Base-by-base conservation (phyloP, 257 asterid genomes). In the Echium plantagineum region DNA sequence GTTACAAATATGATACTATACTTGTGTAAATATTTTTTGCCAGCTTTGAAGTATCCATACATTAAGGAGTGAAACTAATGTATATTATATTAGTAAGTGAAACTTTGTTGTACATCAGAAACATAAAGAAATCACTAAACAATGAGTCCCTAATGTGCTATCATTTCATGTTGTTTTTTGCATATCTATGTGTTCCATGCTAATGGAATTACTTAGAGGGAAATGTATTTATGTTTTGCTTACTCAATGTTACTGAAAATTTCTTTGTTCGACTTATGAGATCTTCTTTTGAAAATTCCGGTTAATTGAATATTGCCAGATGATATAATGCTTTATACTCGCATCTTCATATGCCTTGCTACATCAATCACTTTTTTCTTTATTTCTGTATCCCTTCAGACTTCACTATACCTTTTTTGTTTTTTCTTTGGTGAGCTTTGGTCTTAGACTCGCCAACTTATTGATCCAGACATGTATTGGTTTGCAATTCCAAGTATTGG, bases 401-500 rank as follows among this genome's bases (percentile, higher is more conserved):
- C 30, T 61, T 16, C 32, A 49, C 49, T 26, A 65, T 66, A 57
- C 61, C 52, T 49, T 57, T 63, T 64, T 57, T 66, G 17, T 52
- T 63, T 62, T 76, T 55, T 31, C 55, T 62, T 64, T 67, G 57
- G 58, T 72, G 69, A 62, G 66, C 57, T 64, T 46, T 70, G 67
- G 26, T 80, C 69, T 63, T 69, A 93, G 98, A 77, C 82, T 68
- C 94, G 94, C 62, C 98, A 86, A 78, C 95, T 89, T 58, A 81
- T 86, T 63, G 98, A 88, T 79, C 83, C 81, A 22, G 74, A 86
- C 79, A 82, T 85, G 97, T 93, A 89, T 65, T 93, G 98, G 98
- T 84, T 93, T 74, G 89, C 94, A 13, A 84, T 93, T 69, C 98
- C 98, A 60, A 86, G 74, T 71, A 79, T 93, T 78, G 98, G 98